A percentile compares a stretch with the other conserved stretches of the same genome.
These are phyloP conservation scores for Epicoccum nigrum DNA, from an alignment of 2,329 filamentous ascomycete species.

Conservation along the genomic window DNA sequence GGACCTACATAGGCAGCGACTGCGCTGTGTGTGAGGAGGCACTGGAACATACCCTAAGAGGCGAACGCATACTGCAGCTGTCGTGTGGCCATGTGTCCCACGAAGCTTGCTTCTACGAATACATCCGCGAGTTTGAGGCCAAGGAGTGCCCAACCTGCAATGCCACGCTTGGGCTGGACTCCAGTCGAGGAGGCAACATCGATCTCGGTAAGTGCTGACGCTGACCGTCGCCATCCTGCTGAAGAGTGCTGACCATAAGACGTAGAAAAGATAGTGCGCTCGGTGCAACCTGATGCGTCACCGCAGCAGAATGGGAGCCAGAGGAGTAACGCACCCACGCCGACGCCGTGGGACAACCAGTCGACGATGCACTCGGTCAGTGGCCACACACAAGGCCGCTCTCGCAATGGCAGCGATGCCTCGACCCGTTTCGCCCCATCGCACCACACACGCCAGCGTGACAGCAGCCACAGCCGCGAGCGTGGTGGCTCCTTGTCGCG, in stretches of 20 bases:
- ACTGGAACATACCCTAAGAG: constrained; percentile 90
- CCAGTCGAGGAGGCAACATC: constrained; percentile 88
- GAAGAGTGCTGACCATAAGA: constrained; percentile 10
- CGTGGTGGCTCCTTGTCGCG: constrained; percentile 37
- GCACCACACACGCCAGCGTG: constrained; percentile 39
- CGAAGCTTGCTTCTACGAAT: constrained; percentile 98
- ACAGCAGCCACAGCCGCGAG: constrained; percentile 49
- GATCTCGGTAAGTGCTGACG: constrained; percentile 73
- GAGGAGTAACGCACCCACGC: constrained; percentile 61
- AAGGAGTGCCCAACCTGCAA: constrained; percentile 95
- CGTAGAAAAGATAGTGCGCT: constrained; percentile 91
- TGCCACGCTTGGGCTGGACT: constrained; percentile 88
- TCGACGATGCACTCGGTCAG: constrained; percentile 53
- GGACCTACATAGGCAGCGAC: constrained; percentile 93
- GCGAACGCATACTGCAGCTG: constrained; percentile 93
- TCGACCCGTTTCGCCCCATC: constrained; percentile 39
- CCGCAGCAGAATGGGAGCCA: constrained; percentile 27
- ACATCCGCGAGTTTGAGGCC: constrained; percentile 91
- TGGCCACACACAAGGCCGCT: constrained; percentile 50
- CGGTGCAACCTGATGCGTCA: constrained; percentile 70
- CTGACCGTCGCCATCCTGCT: constrained; percentile 1
- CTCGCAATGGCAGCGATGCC: constrained; percentile 44
- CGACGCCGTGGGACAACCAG: constrained; percentile 71
- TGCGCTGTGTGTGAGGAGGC: constrained; percentile 98
- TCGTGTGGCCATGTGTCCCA: constrained; percentile 97